These are phyloP conservation scores for Fusarium cicatricum DNA, from an alignment of 2,329 filamentous ascomycete genomes.

Conservation along the genomic window DNA sequence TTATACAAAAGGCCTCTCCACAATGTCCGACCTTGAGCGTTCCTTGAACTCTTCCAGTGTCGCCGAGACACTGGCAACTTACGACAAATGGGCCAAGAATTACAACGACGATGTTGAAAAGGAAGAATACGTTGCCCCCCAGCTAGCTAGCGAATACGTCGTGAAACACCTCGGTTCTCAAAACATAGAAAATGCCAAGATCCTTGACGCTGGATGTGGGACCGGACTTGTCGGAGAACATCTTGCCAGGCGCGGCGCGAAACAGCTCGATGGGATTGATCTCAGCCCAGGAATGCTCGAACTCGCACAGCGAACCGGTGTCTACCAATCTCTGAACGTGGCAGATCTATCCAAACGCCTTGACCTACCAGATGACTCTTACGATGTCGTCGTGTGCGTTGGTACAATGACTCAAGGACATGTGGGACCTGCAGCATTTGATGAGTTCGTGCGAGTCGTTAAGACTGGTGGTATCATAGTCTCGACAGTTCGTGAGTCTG, in stretches of 20 bases:
- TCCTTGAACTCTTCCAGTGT: constrained; percentile 13
- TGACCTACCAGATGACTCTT: constrained; percentile 46
- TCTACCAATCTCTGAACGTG: constrained; percentile 51
- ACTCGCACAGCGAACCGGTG: constrained; percentile 52
- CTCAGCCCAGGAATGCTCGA: constrained; percentile 59
- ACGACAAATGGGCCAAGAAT: constrained; percentile 41
- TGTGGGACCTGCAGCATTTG: constrained; percentile 55
- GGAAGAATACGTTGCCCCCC: constrained; percentile 53
- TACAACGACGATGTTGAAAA: constrained; percentile 43
- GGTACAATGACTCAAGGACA: constrained; percentile 62
- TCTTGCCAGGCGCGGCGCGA: constrained; percentile 49
- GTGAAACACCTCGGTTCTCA: constrained; percentile 26
- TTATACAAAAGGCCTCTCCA: no score
- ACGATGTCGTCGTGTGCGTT: constrained; percentile 58
- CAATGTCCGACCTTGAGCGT: constrained; percentile 19
- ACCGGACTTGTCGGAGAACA: constrained; percentile 58
- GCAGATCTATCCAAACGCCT: constrained; percentile 55
- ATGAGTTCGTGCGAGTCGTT: constrained; percentile 56
- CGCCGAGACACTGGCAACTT: constrained; percentile 20
- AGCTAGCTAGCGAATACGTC: constrained; percentile 43
- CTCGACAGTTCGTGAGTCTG: constrained; percentile 56
- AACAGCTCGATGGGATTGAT: constrained; percentile 57
- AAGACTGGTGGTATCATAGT: constrained; percentile 55
- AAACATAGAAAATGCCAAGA: constrained; percentile 13
- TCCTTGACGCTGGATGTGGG: constrained; percentile 61